Evolutionary conservation across 1,284 basidiomycete genomes (phyloP), one percentile per base, ranked within the genome.

Genomic region (Malassezia slooffiae): DNA sequence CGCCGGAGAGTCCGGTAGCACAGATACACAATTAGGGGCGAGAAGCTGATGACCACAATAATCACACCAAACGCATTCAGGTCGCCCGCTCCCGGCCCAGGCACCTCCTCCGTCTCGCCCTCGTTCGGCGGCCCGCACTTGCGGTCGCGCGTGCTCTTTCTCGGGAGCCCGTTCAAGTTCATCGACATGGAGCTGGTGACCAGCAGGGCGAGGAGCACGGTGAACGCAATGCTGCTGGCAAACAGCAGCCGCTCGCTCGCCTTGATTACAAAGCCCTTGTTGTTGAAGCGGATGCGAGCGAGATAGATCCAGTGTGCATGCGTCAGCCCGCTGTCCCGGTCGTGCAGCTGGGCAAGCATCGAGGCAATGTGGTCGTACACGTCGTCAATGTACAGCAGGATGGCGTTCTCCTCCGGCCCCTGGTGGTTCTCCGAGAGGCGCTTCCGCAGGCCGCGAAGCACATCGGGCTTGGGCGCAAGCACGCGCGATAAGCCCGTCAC

Each of bases 341-440:
- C 83, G n/a, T 75, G 77, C 37, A 96, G 75, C 3, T 85, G 80
- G 57, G 84, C 81, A 58, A 90, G 83, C 53, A 95, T 75, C 2
- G 85, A 81, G 22, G 90, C 71, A 53, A 95, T 88, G 70, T 96
- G 90, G 72, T 96, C 88, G 75, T 90, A 84, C 3, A 96, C 78
- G 70, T 96, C 90, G 34, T 85, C 86, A 72, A 93, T 79, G 68
- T 95, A 89, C 13, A 89, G 16, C 37, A 33, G 3, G 22, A 44
- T 35, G 5, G 46, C 31, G 6, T 36, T 43, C n/a, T 56, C 52
- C 30, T 54, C 48, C 7, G 44, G 41, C 15, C 52, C 41, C 28
- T 57, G 38, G 36, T 48, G 19, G 69, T 48, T 73, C 38, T 72
- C 76, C 50, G 48, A 72, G 55, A 72, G 74, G 8, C 89, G 75